A percentile compares a stretch with the other conserved stretches of the same genome.
Evolutionary conservation across 1,284 basidiomycete species (phyloP).

Genomic region (Pseudozyma sp.): DNA sequence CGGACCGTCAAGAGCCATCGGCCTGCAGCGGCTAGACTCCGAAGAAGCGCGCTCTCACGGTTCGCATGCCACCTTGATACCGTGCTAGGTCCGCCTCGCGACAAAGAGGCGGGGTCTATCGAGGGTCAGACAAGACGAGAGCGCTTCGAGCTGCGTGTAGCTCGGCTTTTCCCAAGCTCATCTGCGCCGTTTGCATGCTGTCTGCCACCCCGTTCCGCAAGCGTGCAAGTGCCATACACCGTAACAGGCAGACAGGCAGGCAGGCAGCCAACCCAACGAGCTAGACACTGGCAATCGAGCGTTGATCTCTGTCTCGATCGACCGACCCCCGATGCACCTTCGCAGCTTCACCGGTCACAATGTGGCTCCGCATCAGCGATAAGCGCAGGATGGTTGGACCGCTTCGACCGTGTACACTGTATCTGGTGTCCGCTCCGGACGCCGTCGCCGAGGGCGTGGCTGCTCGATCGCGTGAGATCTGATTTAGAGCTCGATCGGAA

Average conservation of each 20-base stretch:
- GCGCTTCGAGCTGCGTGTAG: conserved; percentile 11
- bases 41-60: too few relatives aligned
- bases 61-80: neutral
- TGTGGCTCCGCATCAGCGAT: too few relatives aligned
- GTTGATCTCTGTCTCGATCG: neutral
- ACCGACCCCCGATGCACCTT: conserved; percentile 7
- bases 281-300: too few relatives aligned
- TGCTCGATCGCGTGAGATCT: neutral
- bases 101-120: conserved; percentile 1
- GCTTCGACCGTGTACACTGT: too few relatives aligned
- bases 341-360: neutral
- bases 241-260: neutral
- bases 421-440: too few relatives aligned
- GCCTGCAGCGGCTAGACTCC: too few relatives aligned
- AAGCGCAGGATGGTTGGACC: too few relatives aligned
- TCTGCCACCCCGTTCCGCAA: neutral
- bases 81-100: too few relatives aligned
- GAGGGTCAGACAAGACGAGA: conserved; percentile 4
- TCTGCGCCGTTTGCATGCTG: neutral
- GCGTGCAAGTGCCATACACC: neutral
- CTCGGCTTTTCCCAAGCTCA: conserved; percentile 38
- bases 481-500: conserved; percentile 1
- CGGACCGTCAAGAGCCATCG: too few relatives aligned
- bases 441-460: too few relatives aligned
- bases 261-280: too few relatives aligned